A percentile compares a stretch with the other conserved stretches of the same genome.
These are phyloP conservation scores for Komagataella mondaviorum DNA, from an alignment of 805 yeast genomes.

Conservation along the genomic window DNA sequence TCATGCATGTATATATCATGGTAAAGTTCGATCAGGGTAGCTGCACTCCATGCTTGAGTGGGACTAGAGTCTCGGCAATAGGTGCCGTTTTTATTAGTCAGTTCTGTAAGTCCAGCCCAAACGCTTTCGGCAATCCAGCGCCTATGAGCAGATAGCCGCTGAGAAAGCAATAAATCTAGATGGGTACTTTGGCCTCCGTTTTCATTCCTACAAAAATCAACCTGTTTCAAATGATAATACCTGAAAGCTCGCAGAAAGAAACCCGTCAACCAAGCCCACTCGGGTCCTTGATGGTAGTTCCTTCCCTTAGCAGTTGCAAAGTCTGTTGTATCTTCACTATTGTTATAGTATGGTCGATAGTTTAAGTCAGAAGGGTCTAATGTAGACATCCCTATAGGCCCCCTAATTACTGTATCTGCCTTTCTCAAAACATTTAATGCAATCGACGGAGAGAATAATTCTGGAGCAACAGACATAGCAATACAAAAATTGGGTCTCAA, in stretches of 20 bases:
- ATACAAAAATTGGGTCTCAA: constrained; percentile 84
- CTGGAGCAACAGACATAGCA: constrained; percentile 94
- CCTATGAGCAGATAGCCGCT: constrained; percentile 50
- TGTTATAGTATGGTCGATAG: constrained; percentile 80
- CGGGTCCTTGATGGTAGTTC: constrained; percentile 98
- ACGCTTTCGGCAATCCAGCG: constrained; percentile 60
- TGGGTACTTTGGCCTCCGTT: constrained; percentile 29
- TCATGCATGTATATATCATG: constrained; percentile 36
- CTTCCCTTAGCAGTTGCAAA: constrained; percentile 92
- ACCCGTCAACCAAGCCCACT: constrained; percentile 93
- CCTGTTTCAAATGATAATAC: constrained; percentile 30
- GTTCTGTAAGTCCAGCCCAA: constrained; percentile 92
- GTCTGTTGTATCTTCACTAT: constrained; percentile 68
- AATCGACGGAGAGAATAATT: constrained; percentile 49
- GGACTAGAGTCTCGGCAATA: constrained; percentile 82
- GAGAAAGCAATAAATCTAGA: constrained; percentile 43
- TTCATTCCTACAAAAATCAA: constrained; percentile 19
- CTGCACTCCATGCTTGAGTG: constrained; percentile 93
- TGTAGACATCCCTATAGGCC: constrained; percentile 86
- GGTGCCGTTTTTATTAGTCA: constrained; percentile 80
- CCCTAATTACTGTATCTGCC: constrained; percentile 68
- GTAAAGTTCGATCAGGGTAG: constrained; percentile 72
- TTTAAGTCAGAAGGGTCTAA: constrained; percentile 88
- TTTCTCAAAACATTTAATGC: constrained; percentile 53
- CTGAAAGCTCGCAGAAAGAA: constrained; percentile 73